Evolutionary conservation across 768 basidiomycete species (phyloP), one percentile per base, ranked within the genome.

Genomic region (Leccinum disarticulatum): DNA sequence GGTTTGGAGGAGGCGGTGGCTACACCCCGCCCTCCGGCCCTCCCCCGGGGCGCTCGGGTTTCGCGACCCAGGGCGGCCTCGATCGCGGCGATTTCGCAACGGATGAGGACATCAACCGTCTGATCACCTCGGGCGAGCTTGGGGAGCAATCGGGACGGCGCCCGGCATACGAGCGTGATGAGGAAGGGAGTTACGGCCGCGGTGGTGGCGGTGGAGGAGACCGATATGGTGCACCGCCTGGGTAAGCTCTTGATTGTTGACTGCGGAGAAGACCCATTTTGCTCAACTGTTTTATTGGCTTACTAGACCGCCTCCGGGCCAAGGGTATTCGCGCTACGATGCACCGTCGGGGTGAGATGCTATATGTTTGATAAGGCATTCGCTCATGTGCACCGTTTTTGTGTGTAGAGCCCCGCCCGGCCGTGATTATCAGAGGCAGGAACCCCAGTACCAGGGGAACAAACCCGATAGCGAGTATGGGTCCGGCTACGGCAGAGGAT

Each of bases 41-140:
- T 1, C 68, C 65, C 2, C 47, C 57, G 0, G 22, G 3, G 3
- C 61, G 54, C 1, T 13, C 27, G 11, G 65, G 1, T 27, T n/a
- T 50, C 9, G 22, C 14, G 4, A 55, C 61, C 31, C 64, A 17
- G 14, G 64, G 66, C 4, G 70, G 63, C 6, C 53, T 70, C 17
- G 63, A 59, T 49, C 66, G 61, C 1, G 58, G 49, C n/a, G 70
- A 72, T 65, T 74, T 74, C 50, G 70, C 67, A 53, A 62, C 70
- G 50, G 70, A 72, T 61, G 68, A 49, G 4, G 70, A 72, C 1
- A 64, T 72, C 35, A 19, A 60, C 7, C 61, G 61, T 53, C 63
- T 72, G 64, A 54, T 74, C 49, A 1, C 47, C 3, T 4, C 56
- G 1, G 70, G 72, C 2, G 54, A 52, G 50, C 63, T 72, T 14